phyloP scores from a whole-genome alignment of 1,139 yeast species.

The Saccharomyces hybrid region DNA sequence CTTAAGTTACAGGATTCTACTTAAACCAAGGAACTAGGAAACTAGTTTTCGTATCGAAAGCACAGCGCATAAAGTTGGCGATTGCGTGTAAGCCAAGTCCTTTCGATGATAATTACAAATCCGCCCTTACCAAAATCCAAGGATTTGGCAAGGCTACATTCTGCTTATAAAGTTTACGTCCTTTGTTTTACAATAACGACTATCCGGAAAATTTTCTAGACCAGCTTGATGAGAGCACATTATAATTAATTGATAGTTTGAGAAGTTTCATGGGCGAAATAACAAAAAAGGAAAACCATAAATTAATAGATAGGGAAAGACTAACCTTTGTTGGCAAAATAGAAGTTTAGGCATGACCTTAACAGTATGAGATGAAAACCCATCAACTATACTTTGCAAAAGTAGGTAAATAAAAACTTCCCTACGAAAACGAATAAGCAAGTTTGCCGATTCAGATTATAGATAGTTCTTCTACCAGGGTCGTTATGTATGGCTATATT shows the following conservation, averaged over 20 bases:
- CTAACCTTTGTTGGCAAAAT: slow-evolving; percentile 54
- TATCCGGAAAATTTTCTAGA: slow-evolving; percentile 40
- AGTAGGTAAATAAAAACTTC: background rate
- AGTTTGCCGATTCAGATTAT: background rate
- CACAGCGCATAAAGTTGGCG: slow-evolving; percentile 74
- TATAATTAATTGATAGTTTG: slow-evolving; percentile 32
- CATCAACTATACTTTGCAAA: background rate
- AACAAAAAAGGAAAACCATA: slow-evolving; percentile 18
- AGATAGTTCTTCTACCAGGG: background rate
- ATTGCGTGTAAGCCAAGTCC: slow-evolving; percentile 55
- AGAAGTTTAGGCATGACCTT: background rate
- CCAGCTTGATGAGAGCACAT: slow-evolving; percentile 34
- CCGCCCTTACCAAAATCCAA: slow-evolving; percentile 49
- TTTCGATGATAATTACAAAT: slow-evolving; percentile 31
- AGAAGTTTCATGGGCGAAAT: slow-evolving; percentile 31
- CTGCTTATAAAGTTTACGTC: slow-evolving; percentile 41
- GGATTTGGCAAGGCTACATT: slow-evolving; percentile 43
- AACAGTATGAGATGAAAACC: no score
- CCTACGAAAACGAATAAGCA: background rate
- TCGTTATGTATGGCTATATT: background rate
- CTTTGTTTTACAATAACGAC: slow-evolving; percentile 33
- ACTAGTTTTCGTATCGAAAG: slow-evolving; percentile 52
- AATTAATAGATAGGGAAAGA: slow-evolving; percentile 34
- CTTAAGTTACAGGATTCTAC: slow-evolving; percentile 25
- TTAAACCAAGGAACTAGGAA: slow-evolving; percentile 56